A percentile compares a stretch with the other conserved stretches of the same genome.
Evolutionary conservation across 2,329 filamentous ascomycete species (phyloP).

Genomic region (Akanthomyces muscarius): DNA sequence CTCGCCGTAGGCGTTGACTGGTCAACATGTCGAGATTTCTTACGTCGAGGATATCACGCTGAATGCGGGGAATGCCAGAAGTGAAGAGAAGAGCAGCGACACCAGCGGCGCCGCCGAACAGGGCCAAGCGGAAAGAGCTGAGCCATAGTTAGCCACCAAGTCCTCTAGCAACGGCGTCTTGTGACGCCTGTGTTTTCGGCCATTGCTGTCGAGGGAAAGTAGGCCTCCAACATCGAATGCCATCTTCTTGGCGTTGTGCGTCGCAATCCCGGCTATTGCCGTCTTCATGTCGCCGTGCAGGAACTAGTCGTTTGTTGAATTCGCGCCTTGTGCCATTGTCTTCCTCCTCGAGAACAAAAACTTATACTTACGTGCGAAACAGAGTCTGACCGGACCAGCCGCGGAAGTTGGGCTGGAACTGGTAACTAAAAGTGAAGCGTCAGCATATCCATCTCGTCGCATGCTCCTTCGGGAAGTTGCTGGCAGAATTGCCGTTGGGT

Average conservation of each 20-base stretch:
- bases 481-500: not conserved
- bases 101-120: slow-evolving; percentile 55
- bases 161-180: not conserved
- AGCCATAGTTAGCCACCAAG: slow-evolving; percentile 3
- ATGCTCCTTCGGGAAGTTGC: not conserved
- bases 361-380: slow-evolving; percentile 48
- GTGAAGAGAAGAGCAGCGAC: slow-evolving; percentile 57
- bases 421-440: slow-evolving; percentile 47
- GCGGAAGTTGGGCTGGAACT: slow-evolving; percentile 51
- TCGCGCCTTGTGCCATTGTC: not conserved
- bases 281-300: not conserved
- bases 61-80: slow-evolving; percentile 58
- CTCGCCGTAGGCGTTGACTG: not conserved
- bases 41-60: slow-evolving; percentile 57
- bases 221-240: not conserved
- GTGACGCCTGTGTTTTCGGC: not conserved
- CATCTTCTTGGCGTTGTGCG: not conserved
- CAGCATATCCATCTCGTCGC: slow-evolving; percentile 22
- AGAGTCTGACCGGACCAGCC: slow-evolving; percentile 49
- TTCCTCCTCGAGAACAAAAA: not conserved
- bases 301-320: not conserved
- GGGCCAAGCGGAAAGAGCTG: slow-evolving; percentile 50
- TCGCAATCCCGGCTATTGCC: not conserved
- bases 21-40: slow-evolving; percentile 16
- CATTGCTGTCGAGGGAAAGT: not conserved